Base-by-base conservation (phyloP, 441 rosid species). In the Gossypium lobatum region DNA sequence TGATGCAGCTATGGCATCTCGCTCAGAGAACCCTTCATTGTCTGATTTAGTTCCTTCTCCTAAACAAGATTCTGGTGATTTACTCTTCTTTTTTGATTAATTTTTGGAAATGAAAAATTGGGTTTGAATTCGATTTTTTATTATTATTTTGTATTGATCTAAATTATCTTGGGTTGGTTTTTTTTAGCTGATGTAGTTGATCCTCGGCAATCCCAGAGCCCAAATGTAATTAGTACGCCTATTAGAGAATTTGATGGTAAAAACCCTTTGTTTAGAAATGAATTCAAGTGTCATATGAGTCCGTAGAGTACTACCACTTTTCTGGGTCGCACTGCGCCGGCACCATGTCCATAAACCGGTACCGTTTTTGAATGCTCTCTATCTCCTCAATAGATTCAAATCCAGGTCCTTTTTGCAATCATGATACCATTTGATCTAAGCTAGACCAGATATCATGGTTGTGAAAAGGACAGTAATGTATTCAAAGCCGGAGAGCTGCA, bases 1-100 rank as follows among this genome's bases (percentile, higher is more conserved):
- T 76, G 75, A 25, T 42, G 39, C 71, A 20, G 71, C 72, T 20
- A 18, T 17, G 11, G 73, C 60, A 20, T 73, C 85, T n/a, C 68
- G 75, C 74, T 85, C 73, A 53, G 59, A 3, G 48, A 64, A 26
- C 16, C 25, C 48, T 9, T 11, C 62, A 14, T 82, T 86, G 86
- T 79, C 28, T 20, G 87, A 83, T 85, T 82, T 79, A 25, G 80
- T 55, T 79, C 76, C 82, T 71, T 77, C 68, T 73, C 26, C 65
- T 39, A 53, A 83, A 42, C 4, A 58, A 1, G 59, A 71, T 42
- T 53, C 72, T 34, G 86, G 93, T 88, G 72, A 20, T 28, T 63
- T 6, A 8, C 6, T 65, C 59, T 70, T 34, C 3, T 59, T 37
- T 5, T 34, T 34, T 75, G 45, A n/a, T 7, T 9, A 8, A 9